A percentile compares a stretch with the other conserved stretches of the same genome.
phyloP scores from a whole-genome alignment of 2,329 filamentous ascomycete species.

The Myotisia sp. region DNA sequence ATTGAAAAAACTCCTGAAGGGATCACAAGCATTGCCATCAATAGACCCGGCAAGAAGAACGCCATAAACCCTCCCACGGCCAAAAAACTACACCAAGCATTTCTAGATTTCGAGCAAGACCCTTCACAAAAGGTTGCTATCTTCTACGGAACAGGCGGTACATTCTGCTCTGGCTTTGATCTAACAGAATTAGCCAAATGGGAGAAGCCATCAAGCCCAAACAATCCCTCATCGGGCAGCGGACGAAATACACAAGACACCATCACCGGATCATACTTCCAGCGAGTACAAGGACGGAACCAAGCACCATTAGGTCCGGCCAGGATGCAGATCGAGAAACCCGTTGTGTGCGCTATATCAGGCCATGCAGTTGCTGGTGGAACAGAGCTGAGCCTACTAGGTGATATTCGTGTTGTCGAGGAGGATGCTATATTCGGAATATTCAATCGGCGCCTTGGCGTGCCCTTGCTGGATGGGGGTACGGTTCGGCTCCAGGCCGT shows the following conservation, averaged over 20 bases:
- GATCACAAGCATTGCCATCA: constrained; percentile 43
- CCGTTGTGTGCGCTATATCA: constrained; percentile 38
- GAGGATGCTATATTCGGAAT: constrained; percentile 42
- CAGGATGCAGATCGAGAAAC: constrained; percentile 37
- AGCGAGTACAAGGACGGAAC: constrained; percentile 25
- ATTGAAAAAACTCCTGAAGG: constrained; percentile 20
- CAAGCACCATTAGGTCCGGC: constrained; percentile 41
- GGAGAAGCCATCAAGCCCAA: constrained; percentile 6
- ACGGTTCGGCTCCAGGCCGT: constrained; percentile 40
- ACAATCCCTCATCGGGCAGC: not conserved
- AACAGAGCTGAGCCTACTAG: constrained; percentile 40
- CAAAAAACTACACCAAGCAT: constrained; percentile 33
- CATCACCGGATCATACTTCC: constrained; percentile 14
- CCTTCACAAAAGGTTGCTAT: constrained; percentile 39
- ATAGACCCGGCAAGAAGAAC: constrained; percentile 38
- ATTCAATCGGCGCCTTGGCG: constrained; percentile 41
- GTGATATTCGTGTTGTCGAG: constrained; percentile 40
- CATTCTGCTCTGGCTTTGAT: constrained; percentile 43
- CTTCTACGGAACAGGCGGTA: constrained; percentile 33
- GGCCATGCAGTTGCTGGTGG: constrained; percentile 43
- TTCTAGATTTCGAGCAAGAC: constrained; percentile 39
- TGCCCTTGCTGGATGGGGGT: constrained; percentile 39
- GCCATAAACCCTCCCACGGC: constrained; percentile 39
- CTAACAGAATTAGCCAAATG: constrained; percentile 32
- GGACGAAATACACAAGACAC: constrained; percentile 1